Percentiles rank a stretch among this genome's conserved stretches.
Conservation (phyloP, 495 filamentous ascomycete species). For the Annulohypoxylon moriforme region DNA sequence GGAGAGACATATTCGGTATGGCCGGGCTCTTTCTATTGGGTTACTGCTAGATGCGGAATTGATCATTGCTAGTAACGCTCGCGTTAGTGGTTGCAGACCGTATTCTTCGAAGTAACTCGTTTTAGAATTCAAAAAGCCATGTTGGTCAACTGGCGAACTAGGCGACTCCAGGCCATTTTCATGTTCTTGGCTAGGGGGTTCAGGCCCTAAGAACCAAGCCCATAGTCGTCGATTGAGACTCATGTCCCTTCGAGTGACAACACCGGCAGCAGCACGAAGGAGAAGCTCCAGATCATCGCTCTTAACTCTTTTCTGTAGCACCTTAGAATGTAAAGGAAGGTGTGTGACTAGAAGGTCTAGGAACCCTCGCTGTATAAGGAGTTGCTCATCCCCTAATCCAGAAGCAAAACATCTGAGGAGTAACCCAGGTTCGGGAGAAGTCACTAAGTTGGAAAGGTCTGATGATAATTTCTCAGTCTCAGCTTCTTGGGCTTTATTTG, state of each 20-base stretch:
- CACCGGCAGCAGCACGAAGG: constrained; percentile 81
- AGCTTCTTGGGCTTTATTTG: constrained; percentile 32
- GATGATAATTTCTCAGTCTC: constrained; percentile 45
- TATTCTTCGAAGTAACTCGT: constrained; percentile 83
- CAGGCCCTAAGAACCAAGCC: constrained; percentile 95
- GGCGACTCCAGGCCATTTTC: constrained; percentile 63
- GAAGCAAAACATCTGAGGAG: constrained; percentile 90
- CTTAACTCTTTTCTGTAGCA: constrained; percentile 79
- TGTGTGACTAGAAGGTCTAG: constrained; percentile 92
- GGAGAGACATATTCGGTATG: constrained; percentile 91
- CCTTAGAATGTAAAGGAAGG: constrained; percentile 85
- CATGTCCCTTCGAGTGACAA: constrained; percentile 92
- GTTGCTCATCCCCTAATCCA: constrained; percentile 87
- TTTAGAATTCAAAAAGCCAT: constrained; percentile 57
- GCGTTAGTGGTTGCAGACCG: constrained; percentile 77
- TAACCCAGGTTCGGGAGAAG: constrained; percentile 90
- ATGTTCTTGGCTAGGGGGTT: constrained; percentile 63
- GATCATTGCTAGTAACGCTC: constrained; percentile 82
- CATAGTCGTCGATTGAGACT: constrained; percentile 93
- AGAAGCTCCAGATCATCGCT: constrained; percentile 81
- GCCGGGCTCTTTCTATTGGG: constrained; percentile 79
- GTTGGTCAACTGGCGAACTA: constrained; percentile 56
- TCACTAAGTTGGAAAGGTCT: constrained; percentile 75
- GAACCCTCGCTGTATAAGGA: constrained; percentile 93
- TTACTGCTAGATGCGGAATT: constrained; percentile 59